Evolutionary conservation across 176 grass and related monocot genomes (phyloP).

Genomic region (Raddia distichophylla): DNA sequence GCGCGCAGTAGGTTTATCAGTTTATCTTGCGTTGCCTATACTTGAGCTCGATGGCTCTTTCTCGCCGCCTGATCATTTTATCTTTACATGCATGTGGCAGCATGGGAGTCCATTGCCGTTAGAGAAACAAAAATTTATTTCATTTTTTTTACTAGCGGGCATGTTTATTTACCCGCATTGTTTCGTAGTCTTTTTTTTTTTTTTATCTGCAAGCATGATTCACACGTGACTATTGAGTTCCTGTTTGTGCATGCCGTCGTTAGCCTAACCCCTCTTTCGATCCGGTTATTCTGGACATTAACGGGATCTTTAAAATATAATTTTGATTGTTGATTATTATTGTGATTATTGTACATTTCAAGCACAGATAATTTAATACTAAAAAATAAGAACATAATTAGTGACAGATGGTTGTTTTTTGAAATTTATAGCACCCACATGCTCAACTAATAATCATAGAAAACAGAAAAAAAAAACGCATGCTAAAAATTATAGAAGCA

Average conservation of each 20-base stretch:
- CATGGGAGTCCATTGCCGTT: neutral
- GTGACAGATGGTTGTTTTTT: no score
- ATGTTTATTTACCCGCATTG: neutral
- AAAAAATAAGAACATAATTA: no score
- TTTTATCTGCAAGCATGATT: neutral
- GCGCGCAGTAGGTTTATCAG: neutral
- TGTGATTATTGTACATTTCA: no score
- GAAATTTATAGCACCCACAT: no score
- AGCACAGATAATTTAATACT: no score
- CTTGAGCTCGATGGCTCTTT: neutral
- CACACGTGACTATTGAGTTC: neutral
- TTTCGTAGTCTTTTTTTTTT: neutral
- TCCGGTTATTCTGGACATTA: no score
- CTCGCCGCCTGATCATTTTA: neutral
- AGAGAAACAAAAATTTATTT: neutral
- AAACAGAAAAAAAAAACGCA: no score
- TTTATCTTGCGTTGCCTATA: neutral
- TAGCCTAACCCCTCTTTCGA: neutral
- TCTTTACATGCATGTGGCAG: constrained; percentile 26
- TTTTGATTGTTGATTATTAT: no score
- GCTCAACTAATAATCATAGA: no score
- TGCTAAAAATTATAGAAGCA: no score
- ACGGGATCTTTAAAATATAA: no score
- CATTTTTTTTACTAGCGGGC: no score
- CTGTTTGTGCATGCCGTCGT: neutral